Conservation (phyloP, 2,329 filamentous ascomycete genomes). For the Dactylonectria estremocensis region DNA sequence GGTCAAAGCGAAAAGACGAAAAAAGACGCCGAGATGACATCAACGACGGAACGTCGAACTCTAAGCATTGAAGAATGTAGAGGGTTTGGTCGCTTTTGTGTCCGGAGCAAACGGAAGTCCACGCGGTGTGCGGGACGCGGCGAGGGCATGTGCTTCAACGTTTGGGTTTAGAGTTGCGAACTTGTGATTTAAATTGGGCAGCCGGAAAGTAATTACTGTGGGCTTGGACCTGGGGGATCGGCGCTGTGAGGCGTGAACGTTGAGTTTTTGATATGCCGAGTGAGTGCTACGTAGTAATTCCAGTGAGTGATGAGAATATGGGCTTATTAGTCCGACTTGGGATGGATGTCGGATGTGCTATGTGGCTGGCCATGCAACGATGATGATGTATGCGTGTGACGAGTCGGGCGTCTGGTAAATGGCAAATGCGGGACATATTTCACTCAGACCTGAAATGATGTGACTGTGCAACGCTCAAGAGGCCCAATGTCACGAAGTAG, state of each 20-base stretch:
- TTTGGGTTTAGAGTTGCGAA: not conserved
- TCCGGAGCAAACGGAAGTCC: constrained; percentile 17
- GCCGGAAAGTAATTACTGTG: not conserved
- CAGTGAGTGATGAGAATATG: not conserved
- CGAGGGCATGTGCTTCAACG: no score
- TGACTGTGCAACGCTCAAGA: not conserved
- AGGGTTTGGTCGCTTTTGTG: constrained; percentile 18
- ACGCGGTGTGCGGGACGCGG: not conserved
- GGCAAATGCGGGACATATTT: constrained; percentile 1
- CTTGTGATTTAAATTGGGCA: not conserved
- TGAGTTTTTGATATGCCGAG: not conserved
- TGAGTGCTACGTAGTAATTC: no score
- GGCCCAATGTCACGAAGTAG: not conserved
- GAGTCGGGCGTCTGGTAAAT: not conserved
- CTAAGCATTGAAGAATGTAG: constrained; percentile 1
- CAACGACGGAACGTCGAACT: constrained; percentile 20
- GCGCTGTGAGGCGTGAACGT: constrained; percentile 1
- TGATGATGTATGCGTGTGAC: constrained; percentile 8
- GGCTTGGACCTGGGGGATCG: constrained; percentile 10
- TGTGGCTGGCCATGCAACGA: not conserved
- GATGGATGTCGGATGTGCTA: not conserved
- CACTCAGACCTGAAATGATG: not conserved
- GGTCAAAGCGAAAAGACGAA: not conserved
- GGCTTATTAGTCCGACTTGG: not conserved
- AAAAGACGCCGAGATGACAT: constrained; percentile 16